Evolutionary conservation across 169 alveolate genomes (phyloP).

Genomic region (Cryptosporidium muris): DNA sequence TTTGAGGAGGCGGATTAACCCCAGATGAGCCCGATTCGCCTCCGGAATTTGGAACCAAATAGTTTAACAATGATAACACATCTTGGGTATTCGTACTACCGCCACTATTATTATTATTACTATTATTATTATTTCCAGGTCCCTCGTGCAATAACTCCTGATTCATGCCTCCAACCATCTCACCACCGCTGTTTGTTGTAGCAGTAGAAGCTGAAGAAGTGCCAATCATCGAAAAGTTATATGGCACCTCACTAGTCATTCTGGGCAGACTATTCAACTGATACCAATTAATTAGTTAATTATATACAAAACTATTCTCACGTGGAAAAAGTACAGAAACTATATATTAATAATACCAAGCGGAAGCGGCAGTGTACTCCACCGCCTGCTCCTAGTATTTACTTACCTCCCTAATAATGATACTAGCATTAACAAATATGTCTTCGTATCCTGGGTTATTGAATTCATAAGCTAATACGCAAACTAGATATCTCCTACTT

Average conservation of each 20-base stretch:
- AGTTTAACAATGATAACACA: slow-evolving; percentile 55
- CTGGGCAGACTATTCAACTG: slow-evolving; percentile 34
- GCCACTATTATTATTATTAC: background rate
- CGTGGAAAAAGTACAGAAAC: slow-evolving; percentile 63
- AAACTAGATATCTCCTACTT: no score
- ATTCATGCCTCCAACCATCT: slow-evolving; percentile 32
- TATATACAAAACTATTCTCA: slow-evolving; percentile 18
- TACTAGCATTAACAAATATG: no score
- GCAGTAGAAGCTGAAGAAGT: slow-evolving; percentile 69
- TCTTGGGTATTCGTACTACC: slow-evolving; percentile 48
- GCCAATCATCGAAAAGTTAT: slow-evolving; percentile 47
- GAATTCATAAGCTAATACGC: no score
- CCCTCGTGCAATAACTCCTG: slow-evolving; percentile 50
- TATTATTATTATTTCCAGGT: slow-evolving; percentile 26
- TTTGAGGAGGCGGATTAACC: slow-evolving; percentile 66
- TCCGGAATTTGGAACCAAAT: slow-evolving; percentile 70
- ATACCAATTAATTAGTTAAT: slow-evolving; percentile 9
- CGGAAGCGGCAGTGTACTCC: slow-evolving; percentile 67
- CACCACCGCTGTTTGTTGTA: slow-evolving; percentile 54
- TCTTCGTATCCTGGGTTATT: no score
- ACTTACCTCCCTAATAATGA: background rate
- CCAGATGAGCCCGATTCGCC: slow-evolving; percentile 34
- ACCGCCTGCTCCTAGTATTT: background rate
- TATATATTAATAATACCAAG: slow-evolving; percentile 13
- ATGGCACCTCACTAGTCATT: slow-evolving; percentile 66